phyloP scores from a whole-genome alignment of 2,329 filamentous ascomycete species.

The Cytospora leucostoma region DNA sequence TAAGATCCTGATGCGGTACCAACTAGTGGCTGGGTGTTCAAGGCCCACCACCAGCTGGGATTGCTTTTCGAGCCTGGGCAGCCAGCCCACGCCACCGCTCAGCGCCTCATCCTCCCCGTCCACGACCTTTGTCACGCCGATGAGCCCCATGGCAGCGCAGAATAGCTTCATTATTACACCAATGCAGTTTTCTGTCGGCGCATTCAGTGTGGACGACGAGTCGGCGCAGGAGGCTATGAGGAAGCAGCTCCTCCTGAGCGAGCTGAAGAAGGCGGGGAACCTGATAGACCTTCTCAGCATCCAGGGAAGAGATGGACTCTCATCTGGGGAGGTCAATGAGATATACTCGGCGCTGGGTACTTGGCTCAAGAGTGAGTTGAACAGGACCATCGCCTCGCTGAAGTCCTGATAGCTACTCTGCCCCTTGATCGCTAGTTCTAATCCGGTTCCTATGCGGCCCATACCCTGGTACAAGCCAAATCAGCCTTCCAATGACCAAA shows the following conservation, averaged over 20 bases:
- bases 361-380: constrained; percentile 26
- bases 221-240: constrained; percentile 24
- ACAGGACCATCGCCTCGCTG: constrained; percentile 23
- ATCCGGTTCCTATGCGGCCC: background rate
- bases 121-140: constrained; percentile 15
- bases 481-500: background rate
- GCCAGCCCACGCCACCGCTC: constrained; percentile 24
- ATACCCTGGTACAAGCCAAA: background rate
- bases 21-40: constrained; percentile 25
- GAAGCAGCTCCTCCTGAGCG: constrained; percentile 26
- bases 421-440: background rate
- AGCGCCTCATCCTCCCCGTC: constrained; percentile 24
- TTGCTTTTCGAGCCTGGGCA: constrained; percentile 21
- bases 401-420: constrained; percentile 9
- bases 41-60: constrained; percentile 23
- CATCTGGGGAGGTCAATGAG: constrained; percentile 16
- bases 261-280: constrained; percentile 27
- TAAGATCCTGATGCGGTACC: constrained; percentile 29
- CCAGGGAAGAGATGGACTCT: constrained; percentile 18
- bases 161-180: constrained; percentile 24
- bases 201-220: constrained; percentile 28
- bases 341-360: constrained; percentile 27
- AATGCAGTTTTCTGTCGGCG: constrained; percentile 27
- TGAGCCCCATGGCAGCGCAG: constrained; percentile 6
- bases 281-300: constrained; percentile 26